Percentiles rank a stretch among this genome's conserved stretches.
phyloP scores from a whole-genome alignment of 495 filamentous ascomycete genomes.

The Sabuloglossum arenarium region DNA sequence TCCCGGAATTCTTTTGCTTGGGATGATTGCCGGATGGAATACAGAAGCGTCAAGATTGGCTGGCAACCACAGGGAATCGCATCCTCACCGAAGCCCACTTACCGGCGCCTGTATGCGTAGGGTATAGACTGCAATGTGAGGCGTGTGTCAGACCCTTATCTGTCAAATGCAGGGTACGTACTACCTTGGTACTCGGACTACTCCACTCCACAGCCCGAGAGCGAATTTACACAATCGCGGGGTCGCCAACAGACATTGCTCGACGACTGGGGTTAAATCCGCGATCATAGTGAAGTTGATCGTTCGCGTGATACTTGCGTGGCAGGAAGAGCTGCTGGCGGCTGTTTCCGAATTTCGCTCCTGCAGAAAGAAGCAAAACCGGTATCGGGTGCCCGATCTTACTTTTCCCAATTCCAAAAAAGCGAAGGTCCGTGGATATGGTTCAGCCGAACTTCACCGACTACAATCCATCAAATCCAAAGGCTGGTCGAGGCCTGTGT shows the following conservation, averaged over 20 bases:
- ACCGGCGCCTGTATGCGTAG: not conserved
- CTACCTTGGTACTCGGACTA: no score
- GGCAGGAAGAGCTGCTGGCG: not conserved
- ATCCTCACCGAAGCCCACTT: not conserved
- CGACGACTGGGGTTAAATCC: not conserved
- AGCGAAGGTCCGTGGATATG: not conserved
- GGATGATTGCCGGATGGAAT: not conserved
- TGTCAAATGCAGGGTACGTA: no score
- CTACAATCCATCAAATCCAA: not conserved
- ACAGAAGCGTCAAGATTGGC: not conserved
- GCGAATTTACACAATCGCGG: no score
- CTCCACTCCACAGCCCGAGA: not conserved
- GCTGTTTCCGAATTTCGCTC: not conserved
- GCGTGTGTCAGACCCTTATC: not conserved
- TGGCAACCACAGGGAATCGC: not conserved
- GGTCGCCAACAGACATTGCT: not conserved
- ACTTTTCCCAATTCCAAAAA: not conserved
- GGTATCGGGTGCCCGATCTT: not conserved
- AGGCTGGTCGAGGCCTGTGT: not conserved
- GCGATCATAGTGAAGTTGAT: not conserved
- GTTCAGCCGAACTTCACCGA: not conserved
- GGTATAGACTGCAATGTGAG: not conserved
- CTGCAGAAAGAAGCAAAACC: not conserved
- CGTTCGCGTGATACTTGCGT: not conserved
- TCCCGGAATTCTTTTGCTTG: not conserved